These are phyloP conservation scores for Olyra latifolia DNA, from an alignment of 176 grass and related monocot species.

Conservation along the genomic window DNA sequence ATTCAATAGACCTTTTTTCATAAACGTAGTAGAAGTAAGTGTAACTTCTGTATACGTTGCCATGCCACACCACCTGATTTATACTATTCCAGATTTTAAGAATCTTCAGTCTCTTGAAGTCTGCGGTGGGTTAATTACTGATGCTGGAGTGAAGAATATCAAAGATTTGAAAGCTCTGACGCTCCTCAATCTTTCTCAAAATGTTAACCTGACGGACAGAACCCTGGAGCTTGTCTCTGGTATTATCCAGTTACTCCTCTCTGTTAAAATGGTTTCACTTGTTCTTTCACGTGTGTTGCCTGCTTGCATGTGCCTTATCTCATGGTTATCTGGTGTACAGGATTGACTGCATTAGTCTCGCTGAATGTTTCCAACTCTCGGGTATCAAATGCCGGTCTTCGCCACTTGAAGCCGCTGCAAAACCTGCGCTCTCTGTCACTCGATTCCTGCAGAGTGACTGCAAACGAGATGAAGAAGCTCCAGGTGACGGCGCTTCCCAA, in stretches of 20 bases:
- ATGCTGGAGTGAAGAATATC: constrained; percentile 94
- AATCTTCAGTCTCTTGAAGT: constrained; percentile 81
- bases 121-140: constrained; percentile 74
- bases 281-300: neutral
- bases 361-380: constrained; percentile 82
- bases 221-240: constrained; percentile 91
- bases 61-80: neutral
- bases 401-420: constrained; percentile 69
- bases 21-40: neutral
- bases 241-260: constrained; percentile 13
- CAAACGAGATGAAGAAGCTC: constrained; percentile 79
- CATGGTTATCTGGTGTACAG: constrained; percentile 32
- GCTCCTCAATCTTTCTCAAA: constrained; percentile 85
- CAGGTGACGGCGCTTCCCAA: constrained; percentile 65
- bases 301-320: neutral
- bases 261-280: neutral
- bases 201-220: constrained; percentile 75
- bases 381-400: constrained; percentile 81
- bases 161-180: constrained; percentile 80
- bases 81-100: constrained; percentile 69
- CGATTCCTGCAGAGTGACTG: constrained; percentile 86
- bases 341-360: constrained; percentile 67
- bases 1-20: neutral
- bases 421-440: constrained; percentile 71
- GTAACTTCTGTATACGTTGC: neutral